A percentile compares a stretch with the other conserved stretches of the same genome.
phyloP scores from a whole-genome alignment of 768 basidiomycete species.

The Trametes meyenii region DNA sequence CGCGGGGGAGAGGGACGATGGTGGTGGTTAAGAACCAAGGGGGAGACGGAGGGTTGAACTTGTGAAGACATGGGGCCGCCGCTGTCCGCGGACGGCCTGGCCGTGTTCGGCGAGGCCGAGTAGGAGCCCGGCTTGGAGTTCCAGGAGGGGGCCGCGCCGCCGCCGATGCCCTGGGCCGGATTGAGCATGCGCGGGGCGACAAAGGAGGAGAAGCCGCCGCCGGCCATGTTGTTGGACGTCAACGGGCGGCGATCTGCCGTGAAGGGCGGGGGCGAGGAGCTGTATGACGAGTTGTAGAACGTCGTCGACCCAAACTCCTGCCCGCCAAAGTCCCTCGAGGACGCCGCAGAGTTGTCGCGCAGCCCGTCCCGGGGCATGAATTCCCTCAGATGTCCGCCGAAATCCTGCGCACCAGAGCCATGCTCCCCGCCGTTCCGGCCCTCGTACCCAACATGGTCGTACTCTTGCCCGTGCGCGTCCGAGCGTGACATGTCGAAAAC shows the following conservation, averaged over 20 bases:
- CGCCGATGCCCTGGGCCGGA: conserved; percentile 24
- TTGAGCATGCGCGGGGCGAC: conserved; percentile 29
- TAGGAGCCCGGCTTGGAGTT: conserved; percentile 21
- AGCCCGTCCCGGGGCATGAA: conserved; percentile 21
- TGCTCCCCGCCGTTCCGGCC: conserved; percentile 24
- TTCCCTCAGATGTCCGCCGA: conserved; percentile 16
- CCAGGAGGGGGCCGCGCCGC: conserved; percentile 22
- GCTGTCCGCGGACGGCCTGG: conserved; percentile 22
- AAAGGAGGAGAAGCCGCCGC: conserved; percentile 28
- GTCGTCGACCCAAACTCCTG: conserved; percentile 20
- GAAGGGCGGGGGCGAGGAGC: conserved; percentile 28
- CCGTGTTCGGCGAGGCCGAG: conserved; percentile 24
- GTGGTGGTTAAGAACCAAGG: conserved; percentile 35
- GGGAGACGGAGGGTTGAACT: conserved; percentile 27
- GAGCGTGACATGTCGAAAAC: conserved; percentile 33
- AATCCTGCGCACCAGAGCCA: conserved; percentile 15
- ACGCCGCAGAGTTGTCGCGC: conserved; percentile 19
- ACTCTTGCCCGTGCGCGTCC: conserved; percentile 30
- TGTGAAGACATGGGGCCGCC: conserved; percentile 26
- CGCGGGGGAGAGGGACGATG: conserved; percentile 32
- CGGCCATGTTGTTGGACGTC: conserved; percentile 19
- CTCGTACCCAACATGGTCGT: conserved; percentile 28
- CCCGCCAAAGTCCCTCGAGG: conserved; percentile 17
- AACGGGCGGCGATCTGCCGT: conserved; percentile 25
- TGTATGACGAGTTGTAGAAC: conserved; percentile 26